Evolutionary conservation across 2,329 filamentous ascomycete species (phyloP), one percentile per base, ranked within the genome.

Genomic region (Aspergillus novofumigatus): DNA sequence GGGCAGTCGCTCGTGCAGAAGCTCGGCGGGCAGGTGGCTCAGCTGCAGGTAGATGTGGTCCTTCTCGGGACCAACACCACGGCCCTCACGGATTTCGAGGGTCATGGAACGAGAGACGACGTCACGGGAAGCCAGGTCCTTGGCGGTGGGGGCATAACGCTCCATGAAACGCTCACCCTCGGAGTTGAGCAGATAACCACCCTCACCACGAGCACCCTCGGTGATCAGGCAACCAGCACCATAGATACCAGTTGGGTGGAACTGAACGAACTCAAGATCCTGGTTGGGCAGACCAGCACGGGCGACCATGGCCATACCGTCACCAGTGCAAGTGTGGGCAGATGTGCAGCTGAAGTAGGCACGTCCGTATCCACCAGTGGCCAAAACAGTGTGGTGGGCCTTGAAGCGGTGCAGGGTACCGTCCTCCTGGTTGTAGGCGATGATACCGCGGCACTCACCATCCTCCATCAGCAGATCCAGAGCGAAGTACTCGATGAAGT

Each of bases 131-230:
- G 93, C 93, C 73, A 99, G 84, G 86, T 99, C 93, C 86, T 97
- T 97, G 68, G 93, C 93, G 52, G 93, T 97, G 58, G 93, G 93
- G 47, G 93, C 93, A 74, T 99, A 99, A 72, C 93, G 88, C 81
- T 97, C 93, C 93, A 99, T 99, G 81, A 99, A 99, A 71, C 93
- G 90, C 81, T 97, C 94, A 81, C 93, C 93, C 83, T 97, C 90
- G 5, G 90, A 92, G 86, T 99, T 99, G 66, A 97, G 85, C 52
- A 99, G 86, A 77, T 97, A 97, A 72, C 93, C 93, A 83, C 93
- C 93, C 83, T 97, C 94, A 81, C 94, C 94, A 83, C 94, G 91
- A 67, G 93, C 91, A 69, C 93, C 93, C 80, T 99, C 93, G 11
- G 94, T 97, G 73, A 99, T 99, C 83, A 99, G 81, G 79, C 93